A percentile compares a stretch with the other conserved stretches of the same genome.
phyloP scores from a whole-genome alignment of 306 rosid species.

The Cucumis cinereus region DNA sequence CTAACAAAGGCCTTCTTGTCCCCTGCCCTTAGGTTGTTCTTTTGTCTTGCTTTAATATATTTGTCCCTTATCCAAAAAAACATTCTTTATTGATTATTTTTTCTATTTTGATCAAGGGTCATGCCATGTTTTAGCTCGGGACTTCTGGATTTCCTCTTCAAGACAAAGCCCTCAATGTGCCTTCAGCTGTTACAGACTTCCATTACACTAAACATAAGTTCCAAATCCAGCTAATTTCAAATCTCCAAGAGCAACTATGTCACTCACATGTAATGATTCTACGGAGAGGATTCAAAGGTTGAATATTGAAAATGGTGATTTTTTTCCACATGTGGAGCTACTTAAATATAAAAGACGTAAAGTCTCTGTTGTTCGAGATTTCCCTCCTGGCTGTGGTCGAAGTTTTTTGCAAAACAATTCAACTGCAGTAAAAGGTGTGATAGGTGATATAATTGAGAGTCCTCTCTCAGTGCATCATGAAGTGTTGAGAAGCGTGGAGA shows the following conservation, averaged over 20 bases:
- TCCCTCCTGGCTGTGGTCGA: conserved; percentile 68
- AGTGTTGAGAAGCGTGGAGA: background rate
- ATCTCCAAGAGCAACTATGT: conserved; percentile 13
- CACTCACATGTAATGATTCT: conserved; percentile 24
- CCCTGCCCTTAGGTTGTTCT: no score
- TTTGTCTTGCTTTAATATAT: no score
- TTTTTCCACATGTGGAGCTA: conserved; percentile 4
- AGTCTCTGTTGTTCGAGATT: conserved; percentile 64
- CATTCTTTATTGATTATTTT: background rate
- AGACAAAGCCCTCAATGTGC: background rate
- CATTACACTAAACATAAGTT: background rate
- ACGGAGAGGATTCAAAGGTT: conserved; percentile 23
- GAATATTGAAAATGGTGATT: conserved; percentile 27
- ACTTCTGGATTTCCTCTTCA: background rate
- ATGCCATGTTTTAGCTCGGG: background rate
- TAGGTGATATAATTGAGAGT: background rate
- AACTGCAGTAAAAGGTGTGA: background rate
- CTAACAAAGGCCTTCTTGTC: no score
- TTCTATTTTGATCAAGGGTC: background rate
- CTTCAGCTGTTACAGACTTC: background rate
- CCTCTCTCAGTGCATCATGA: conserved; percentile 14
- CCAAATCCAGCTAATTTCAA: conserved; percentile 19
- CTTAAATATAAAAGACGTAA: conserved; percentile 32
- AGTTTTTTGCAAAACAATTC: conserved; percentile 11
- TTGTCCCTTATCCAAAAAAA: no score